These are phyloP conservation scores for Kodamaea jinghongensis DNA, from an alignment of 805 yeast species.

Conservation along the genomic window DNA sequence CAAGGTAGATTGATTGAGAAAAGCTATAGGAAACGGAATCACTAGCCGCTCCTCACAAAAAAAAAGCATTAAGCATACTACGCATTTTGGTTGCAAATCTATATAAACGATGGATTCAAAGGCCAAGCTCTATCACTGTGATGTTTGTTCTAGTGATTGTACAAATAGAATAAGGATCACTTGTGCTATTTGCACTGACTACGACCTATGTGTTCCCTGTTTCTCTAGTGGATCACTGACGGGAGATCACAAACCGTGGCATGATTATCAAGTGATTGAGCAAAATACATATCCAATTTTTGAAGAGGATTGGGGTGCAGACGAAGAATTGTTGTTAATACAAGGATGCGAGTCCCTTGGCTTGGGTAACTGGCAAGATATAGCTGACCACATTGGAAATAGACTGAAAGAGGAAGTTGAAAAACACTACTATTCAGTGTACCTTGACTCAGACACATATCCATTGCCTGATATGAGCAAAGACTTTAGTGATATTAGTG, in stretches of 20 bases:
- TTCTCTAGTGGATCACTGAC: constrained; percentile 80
- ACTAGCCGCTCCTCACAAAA: neutral
- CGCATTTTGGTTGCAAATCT: constrained; percentile 20
- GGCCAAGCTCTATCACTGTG: constrained; percentile 71
- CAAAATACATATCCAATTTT: constrained; percentile 94
- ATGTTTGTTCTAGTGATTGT: constrained; percentile 94
- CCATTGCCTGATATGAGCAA: constrained; percentile 88
- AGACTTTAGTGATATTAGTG: constrained; percentile 58
- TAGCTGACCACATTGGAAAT: constrained; percentile 94
- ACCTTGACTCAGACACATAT: constrained; percentile 66
- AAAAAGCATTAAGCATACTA: neutral
- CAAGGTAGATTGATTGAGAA: no score
- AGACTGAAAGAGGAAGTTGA: constrained; percentile 90
- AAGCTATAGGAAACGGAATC: no score
- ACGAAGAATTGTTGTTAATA: constrained; percentile 83
- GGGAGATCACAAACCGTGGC: constrained; percentile 91
- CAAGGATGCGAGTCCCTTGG: constrained; percentile 93
- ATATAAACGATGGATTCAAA: constrained; percentile 32
- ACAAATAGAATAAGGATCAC: constrained; percentile 86
- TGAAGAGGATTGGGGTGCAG: constrained; percentile 95
- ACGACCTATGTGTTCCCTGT: constrained; percentile 97
- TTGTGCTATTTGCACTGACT: constrained; percentile 91
- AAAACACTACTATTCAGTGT: constrained; percentile 71
- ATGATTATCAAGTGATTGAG: constrained; percentile 87
- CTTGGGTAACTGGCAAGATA: constrained; percentile 95